phyloP scores from a whole-genome alignment of 164 flowering plant species.

The Berberis thunbergii region DNA sequence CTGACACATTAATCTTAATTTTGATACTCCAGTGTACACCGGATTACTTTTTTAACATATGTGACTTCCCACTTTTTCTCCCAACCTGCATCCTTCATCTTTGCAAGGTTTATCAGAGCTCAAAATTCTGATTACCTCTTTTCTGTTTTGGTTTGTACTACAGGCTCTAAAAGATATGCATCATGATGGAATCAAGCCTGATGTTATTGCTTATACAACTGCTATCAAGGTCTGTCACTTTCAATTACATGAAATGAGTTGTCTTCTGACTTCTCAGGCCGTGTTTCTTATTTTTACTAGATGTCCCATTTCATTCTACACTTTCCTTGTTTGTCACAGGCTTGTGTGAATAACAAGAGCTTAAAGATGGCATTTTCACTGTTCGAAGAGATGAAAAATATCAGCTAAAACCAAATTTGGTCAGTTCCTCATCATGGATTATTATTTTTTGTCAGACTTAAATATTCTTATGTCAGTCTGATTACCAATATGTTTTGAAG shows the following conservation, averaged over 20 bases:
- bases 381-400: constrained; percentile 69
- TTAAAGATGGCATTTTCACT: constrained; percentile 55
- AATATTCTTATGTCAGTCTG: neutral
- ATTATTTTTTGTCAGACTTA: neutral
- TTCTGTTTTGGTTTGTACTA: constrained; percentile 6
- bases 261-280: neutral
- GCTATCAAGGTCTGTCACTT: constrained; percentile 59
- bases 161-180: constrained; percentile 70
- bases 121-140: neutral
- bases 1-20: too few relatives aligned
- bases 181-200: constrained; percentile 55
- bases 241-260: constrained; percentile 3
- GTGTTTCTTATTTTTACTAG: neutral
- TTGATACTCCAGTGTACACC: too few relatives aligned
- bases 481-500: too few relatives aligned
- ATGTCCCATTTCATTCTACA: constrained; percentile 6
- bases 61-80: too few relatives aligned
- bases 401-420: constrained; percentile 66
- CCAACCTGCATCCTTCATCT: too few relatives aligned
- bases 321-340: constrained; percentile 31
- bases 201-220: constrained; percentile 78
- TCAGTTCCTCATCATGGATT: constrained; percentile 19
- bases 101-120: too few relatives aligned
- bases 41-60: too few relatives aligned
- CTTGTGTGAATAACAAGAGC: constrained; percentile 52